Percentiles rank a stretch among this genome's conserved stretches.
Evolutionary conservation across 345 rosid genomes (phyloP).

Genomic region (Eucalyptus erythrocorys): DNA sequence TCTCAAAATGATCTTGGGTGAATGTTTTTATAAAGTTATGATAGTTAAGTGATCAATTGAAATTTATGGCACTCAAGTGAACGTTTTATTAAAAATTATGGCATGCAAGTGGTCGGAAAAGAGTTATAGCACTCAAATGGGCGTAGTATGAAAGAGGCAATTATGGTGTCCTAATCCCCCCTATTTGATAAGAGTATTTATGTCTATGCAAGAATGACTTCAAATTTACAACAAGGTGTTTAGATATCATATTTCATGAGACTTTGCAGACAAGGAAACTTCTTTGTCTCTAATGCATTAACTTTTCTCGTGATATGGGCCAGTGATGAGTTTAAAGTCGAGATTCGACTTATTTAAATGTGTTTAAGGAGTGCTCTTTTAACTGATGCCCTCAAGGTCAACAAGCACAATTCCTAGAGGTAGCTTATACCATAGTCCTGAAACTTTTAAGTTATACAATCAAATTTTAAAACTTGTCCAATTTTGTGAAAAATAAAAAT

Average conservation of each 20-base stretch:
- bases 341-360: neutral
- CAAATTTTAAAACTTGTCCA: neutral
- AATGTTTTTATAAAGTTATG: neutral
- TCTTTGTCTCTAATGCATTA: neutral
- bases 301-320: too few relatives aligned
- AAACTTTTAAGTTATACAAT: too few relatives aligned
- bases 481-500: neutral
- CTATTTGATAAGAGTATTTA: neutral
- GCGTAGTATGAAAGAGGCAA: neutral
- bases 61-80: fast-evolving
- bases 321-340: neutral
- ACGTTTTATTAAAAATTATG: too few relatives aligned
- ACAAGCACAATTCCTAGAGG: neutral
- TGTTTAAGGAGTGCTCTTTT: neutral
- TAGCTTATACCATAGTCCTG: fast-evolving
- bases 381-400: fast-evolving
- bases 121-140: too few relatives aligned
- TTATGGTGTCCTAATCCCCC: neutral
- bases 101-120: too few relatives aligned
- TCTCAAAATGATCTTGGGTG: neutral
- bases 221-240: neutral
- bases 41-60: too few relatives aligned
- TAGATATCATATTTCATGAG: neutral
- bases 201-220: neutral
- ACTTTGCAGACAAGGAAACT: neutral